Evolutionary conservation across 73 alveolate genomes (phyloP).

Genomic region (Blepharisma japonicum): DNA sequence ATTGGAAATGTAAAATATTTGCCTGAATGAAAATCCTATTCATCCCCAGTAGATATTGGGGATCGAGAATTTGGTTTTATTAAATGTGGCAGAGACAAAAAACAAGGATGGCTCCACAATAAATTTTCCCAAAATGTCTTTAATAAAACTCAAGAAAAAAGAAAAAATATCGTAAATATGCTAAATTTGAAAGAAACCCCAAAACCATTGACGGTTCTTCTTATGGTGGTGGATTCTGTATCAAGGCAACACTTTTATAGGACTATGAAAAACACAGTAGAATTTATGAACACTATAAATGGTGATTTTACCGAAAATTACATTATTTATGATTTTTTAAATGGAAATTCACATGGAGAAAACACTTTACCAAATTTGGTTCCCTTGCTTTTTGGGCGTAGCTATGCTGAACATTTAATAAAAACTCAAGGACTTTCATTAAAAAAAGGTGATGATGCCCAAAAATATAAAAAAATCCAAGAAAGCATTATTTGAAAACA

Average conservation of each 20-base stretch:
- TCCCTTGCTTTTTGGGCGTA: background rate
- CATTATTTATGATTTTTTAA: constrained; percentile 16
- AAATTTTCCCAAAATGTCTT: background rate
- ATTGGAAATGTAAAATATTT: background rate
- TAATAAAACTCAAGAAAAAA: background rate
- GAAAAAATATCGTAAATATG: background rate
- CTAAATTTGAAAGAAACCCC: background rate
- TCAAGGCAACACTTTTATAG: constrained; percentile 25
- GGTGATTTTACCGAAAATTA: background rate
- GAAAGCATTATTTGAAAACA: background rate
- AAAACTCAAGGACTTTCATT: background rate
- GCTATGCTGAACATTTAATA: background rate
- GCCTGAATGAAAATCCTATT: background rate
- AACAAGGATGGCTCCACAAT: background rate
- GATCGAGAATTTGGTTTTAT: background rate
- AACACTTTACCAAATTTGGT: background rate
- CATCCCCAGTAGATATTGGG: background rate
- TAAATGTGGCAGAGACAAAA: background rate
- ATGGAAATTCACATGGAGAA: background rate
- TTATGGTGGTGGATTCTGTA: background rate
- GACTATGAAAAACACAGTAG: background rate
- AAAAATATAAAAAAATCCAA: background rate
- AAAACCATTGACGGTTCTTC: background rate
- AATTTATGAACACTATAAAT: background rate
- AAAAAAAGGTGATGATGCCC: background rate